Evolutionary conservation across 148 eudicot species (phyloP), one percentile per base, ranked within the genome.

Genomic region (Silene latifolia): DNA sequence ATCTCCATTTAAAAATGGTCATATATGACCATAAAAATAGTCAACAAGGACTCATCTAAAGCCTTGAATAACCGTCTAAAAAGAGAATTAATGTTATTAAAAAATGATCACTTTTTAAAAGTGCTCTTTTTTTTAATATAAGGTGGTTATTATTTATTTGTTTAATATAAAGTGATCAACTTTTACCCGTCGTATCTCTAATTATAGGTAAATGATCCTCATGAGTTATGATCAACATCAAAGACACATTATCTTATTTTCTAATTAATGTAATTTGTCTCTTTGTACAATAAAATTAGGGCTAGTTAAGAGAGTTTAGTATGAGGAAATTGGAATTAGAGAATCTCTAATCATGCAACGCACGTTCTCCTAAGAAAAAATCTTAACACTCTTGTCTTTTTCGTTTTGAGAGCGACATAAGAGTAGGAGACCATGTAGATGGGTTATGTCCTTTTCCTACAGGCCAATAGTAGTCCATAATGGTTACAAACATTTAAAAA

Each of bases 381-480:
- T 20, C 47, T 48, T 65, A 75, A 51, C 69, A 75, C 9, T 29
- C 24, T 75, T 75, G 77, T 75, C 63, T 3, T 59, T 48, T 76
- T 76, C 56, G 54, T 23, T 42, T 10, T 44, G 71, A 44, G 71
- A 46, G 54, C 47, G 71, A 67, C 71, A 80, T 80, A 14, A 80
- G 23, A 65, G 82, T 80, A 76, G 75, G 82, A 80, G 82, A 65
- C 79, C 79, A 75, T 71, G 79, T 71, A 54, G 72, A 25, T 71
- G 8, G 44, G 66, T 11, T 2, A 70, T 72, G 79, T 76, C 73
- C 42, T 66, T 72, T 48, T 72, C 83, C 47, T 62, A 70, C 71
- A 63, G 66, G 69, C 67, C 71, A 62, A 63, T 51, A 51, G 17
- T 51, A 32, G 14, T 63, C 5, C 18, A 15, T 18, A 23, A 23